phyloP scores from a whole-genome alignment of 345 rosid genomes.

The Mallotus nudiflorus region DNA sequence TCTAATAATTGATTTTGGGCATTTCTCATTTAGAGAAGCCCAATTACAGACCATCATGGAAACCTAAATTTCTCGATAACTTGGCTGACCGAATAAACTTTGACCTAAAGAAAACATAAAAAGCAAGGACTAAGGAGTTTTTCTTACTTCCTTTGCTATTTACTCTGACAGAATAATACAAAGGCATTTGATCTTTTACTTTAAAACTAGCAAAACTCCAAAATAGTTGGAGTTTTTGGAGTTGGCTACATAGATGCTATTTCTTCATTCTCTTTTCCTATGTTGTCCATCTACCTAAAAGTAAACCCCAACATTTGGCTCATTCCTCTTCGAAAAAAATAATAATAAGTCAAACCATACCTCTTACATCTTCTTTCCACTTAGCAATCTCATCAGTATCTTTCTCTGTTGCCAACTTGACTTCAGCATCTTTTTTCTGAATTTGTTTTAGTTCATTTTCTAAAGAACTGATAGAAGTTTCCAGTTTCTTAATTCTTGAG shows the following conservation, averaged over 20 bases:
- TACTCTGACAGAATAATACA: not conserved
- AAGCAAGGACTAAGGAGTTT: not conserved
- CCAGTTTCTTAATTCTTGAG: slow-evolving; percentile 75
- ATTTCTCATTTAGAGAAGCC: not conserved
- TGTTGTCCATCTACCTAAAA: not conserved
- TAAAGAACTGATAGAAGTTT: slow-evolving; percentile 61
- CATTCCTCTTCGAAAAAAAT: not conserved
- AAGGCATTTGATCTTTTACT: not conserved
- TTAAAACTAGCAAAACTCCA: not conserved
- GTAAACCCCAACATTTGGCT: not conserved
- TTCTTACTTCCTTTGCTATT: not conserved
- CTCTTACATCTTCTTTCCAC: slow-evolving; percentile 78
- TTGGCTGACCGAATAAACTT: not conserved
- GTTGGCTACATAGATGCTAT: not conserved
- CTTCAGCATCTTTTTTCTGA: slow-evolving; percentile 60
- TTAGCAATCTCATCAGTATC: slow-evolving; percentile 56
- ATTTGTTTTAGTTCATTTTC: slow-evolving; percentile 63
- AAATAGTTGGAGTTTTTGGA: not conserved
- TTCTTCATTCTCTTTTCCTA: not conserved
- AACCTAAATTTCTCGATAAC: not conserved
- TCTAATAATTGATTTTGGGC: not conserved
- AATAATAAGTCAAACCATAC: slow-evolving; percentile 40
- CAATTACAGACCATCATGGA: no score
- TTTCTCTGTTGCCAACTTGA: slow-evolving; percentile 58
- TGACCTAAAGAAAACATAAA: not conserved